Evolutionary conservation across 257 asterid species (phyloP).

Genomic region (Fraxinus anomala): DNA sequence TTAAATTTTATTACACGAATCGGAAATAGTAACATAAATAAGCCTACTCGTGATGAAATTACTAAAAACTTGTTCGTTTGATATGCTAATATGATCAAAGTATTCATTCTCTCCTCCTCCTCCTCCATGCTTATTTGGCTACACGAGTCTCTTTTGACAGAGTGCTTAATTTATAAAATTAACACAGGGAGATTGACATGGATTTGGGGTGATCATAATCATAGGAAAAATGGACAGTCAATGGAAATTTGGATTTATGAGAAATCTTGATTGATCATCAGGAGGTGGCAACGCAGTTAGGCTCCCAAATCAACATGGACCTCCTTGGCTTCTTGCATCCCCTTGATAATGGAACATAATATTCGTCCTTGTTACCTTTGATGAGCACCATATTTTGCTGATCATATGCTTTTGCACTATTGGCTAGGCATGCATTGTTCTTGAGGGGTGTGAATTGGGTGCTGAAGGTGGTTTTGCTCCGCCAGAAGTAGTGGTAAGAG

Average conservation of each 20-base stretch:
- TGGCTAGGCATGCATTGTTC: constrained; percentile 19
- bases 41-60: not conserved
- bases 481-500: constrained; percentile 73
- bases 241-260: not conserved
- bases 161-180: not conserved
- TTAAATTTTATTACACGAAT: not conserved
- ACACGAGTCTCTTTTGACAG: constrained; percentile 16
- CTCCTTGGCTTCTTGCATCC: constrained; percentile 71
- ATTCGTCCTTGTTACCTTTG: constrained; percentile 47
- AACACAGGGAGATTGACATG: constrained; percentile 13
- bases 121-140: constrained; percentile 23
- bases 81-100: constrained; percentile 5
- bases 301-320: constrained; percentile 55
- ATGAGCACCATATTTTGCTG: constrained; percentile 48
- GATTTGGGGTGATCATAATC: not conserved
- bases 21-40: not conserved
- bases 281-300: constrained; percentile 78
- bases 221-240: not conserved
- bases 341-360: constrained; percentile 42
- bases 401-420: constrained; percentile 27
- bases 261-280: constrained; percentile 22
- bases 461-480: constrained; percentile 36
- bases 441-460: constrained; percentile 17
- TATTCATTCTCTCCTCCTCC: not conserved
- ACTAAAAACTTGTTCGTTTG: not conserved